Evolutionary conservation across 2,329 filamentous ascomycete species (phyloP).

Genomic region (Lachnellula suecica): DNA sequence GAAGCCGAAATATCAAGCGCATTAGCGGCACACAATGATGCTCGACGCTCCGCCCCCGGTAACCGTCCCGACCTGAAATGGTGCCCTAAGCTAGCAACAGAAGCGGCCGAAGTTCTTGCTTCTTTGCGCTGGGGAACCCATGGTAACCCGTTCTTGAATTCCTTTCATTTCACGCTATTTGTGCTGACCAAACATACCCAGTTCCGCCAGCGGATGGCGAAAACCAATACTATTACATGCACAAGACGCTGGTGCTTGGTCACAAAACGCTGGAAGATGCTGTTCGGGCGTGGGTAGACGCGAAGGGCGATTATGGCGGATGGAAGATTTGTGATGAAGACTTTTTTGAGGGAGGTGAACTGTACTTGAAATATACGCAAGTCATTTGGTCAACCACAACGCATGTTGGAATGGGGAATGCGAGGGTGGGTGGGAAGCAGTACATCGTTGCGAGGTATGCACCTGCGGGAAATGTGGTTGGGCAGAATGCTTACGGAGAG

Average conservation of each 20-base stretch:
- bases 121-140: too few species aligned
- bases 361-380: neutral
- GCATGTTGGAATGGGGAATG: neutral
- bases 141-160: too few species aligned
- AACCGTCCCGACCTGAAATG: neutral
- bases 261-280: too few species aligned
- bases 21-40: neutral
- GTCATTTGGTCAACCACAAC: neutral
- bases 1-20: neutral
- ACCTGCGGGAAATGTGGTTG: neutral
- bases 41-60: neutral
- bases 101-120: neutral
- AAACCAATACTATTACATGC: too few species aligned
- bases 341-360: neutral
- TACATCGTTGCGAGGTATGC: neutral
- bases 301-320: too few species aligned
- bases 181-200: too few species aligned
- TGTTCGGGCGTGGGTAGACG: too few species aligned
- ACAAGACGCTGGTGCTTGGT: too few species aligned
- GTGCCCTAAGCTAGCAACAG: neutral
- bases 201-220: too few species aligned
- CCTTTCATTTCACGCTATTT: too few species aligned
- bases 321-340: too few species aligned
- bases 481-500: neutral
- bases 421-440: neutral